Conservation (phyloP, 345 rosid genomes). For the Corchorus capsularis region DNA sequence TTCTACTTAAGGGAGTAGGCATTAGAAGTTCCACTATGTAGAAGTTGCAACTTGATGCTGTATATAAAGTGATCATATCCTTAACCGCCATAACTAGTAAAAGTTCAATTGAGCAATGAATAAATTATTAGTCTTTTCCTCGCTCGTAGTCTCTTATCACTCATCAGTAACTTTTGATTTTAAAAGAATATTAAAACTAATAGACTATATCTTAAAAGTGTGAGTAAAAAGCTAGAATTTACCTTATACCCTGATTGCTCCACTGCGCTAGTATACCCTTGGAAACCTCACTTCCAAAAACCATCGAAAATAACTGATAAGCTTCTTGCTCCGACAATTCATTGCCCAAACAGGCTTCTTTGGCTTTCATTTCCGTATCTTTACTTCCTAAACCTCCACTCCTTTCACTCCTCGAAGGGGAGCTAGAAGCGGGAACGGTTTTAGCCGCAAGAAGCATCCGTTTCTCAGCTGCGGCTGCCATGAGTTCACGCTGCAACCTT, state of each 20-base stretch:
- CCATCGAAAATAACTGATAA: slow-evolving; percentile 63
- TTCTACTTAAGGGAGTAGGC: not conserved
- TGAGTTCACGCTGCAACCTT: slow-evolving; percentile 76
- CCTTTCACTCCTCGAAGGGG: slow-evolving; percentile 25
- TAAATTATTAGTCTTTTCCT: not conserved
- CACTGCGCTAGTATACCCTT: slow-evolving; percentile 84
- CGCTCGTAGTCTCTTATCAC: not conserved
- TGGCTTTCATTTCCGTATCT: slow-evolving; percentile 33
- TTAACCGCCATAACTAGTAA: not conserved
- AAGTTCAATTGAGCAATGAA: not conserved
- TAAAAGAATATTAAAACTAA: not conserved
- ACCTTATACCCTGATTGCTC: slow-evolving; percentile 99
- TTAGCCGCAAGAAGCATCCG: slow-evolving; percentile 52
- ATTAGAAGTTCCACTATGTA: not conserved
- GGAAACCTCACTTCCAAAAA: slow-evolving; percentile 72
- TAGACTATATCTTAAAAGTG: not conserved
- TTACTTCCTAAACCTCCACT: slow-evolving; percentile 26
- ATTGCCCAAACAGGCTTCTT: slow-evolving; percentile 24
- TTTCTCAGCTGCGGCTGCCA: slow-evolving; percentile 99
- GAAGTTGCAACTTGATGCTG: not conserved
- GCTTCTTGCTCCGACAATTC: slow-evolving; percentile 53
- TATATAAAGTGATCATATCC: not conserved
- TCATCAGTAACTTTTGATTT: not conserved
- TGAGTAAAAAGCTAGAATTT: slow-evolving; percentile 10
- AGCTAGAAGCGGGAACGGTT: slow-evolving; percentile 28